Evolutionary conservation across 352 stramenopile species (phyloP).

Genomic region (Pythium scleroteichum): DNA sequence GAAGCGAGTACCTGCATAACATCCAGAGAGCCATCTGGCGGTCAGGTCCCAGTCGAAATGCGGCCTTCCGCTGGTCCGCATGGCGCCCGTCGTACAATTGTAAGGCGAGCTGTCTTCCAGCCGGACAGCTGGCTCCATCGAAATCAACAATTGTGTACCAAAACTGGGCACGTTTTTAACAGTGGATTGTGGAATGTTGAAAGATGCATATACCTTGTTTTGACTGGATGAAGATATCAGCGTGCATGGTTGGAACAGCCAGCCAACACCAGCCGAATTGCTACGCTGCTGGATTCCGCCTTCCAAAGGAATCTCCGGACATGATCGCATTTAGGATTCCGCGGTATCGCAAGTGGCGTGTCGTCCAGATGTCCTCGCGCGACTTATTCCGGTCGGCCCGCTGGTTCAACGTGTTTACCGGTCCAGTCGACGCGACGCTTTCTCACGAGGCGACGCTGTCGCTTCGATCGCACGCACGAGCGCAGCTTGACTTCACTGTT

Average conservation of each 20-base stretch:
- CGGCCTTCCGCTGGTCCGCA: slow-evolving; percentile 9
- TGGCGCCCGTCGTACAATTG: slow-evolving; percentile 8
- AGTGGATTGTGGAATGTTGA: not conserved
- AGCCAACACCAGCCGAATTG: too few species aligned
- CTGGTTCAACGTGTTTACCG: too few species aligned
- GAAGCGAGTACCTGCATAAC: not conserved
- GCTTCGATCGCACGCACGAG: too few species aligned
- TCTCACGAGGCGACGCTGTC: too few species aligned
- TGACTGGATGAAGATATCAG: not conserved
- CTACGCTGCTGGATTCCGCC: too few species aligned
- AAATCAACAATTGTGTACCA: not conserved
- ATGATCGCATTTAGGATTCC: too few species aligned
- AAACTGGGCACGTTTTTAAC: not conserved
- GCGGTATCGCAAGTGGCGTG: not conserved
- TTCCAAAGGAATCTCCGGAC: too few species aligned
- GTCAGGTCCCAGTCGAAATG: not conserved
- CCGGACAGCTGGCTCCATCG: slow-evolving; percentile 2
- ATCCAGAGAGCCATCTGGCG: slow-evolving; percentile 13
- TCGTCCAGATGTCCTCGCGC: not conserved
- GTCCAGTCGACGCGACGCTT: too few species aligned
- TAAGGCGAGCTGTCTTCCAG: not conserved
- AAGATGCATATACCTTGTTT: not conserved
- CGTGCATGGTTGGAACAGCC: too few species aligned
- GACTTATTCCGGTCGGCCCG: too few species aligned
- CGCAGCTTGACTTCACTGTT: too few species aligned